Conservation (phyloP, 1,284 basidiomycete species). For the Chalciporus sp. region DNA sequence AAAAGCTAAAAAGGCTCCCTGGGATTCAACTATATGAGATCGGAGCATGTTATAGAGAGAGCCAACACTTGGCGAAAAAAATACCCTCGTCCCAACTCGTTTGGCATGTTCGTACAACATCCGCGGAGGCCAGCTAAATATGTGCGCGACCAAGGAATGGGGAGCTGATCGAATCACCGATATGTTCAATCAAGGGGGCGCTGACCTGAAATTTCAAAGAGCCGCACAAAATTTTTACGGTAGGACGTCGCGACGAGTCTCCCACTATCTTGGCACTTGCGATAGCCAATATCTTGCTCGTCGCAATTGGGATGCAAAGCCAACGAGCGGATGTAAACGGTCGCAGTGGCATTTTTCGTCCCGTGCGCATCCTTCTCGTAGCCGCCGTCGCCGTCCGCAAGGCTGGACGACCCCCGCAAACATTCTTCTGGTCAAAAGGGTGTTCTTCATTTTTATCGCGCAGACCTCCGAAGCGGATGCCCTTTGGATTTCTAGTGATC, state of each 20-base stretch:
- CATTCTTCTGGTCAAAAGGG: conserved; percentile 10
- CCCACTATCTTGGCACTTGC: background rate
- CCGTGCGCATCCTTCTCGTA: conserved; percentile 24
- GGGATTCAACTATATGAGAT: no score
- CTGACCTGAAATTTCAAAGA: conserved; percentile 35
- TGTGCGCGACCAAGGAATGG: background rate
- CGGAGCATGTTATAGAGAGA: no score
- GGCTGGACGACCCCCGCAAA: conserved; percentile 2
- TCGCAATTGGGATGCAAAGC: conserved; percentile 23
- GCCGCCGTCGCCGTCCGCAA: conserved; percentile 8
- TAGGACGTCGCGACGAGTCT: conserved; percentile 9
- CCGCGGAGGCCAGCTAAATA: background rate
- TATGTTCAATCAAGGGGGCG: conserved; percentile 4
- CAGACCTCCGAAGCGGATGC: conserved; percentile 26
- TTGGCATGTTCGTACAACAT: background rate
- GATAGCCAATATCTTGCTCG: conserved; percentile 9
- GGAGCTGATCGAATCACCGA: conserved; percentile 4
- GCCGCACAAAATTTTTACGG: conserved; percentile 25
- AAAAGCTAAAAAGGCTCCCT: background rate
- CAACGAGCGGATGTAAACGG: conserved; percentile 35
- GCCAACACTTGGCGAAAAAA: no score
- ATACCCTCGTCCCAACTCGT: no score
- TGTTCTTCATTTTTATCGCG: conserved; percentile 4
- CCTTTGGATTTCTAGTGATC: conserved; percentile 19
- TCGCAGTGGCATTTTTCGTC: conserved; percentile 27